Conservation (phyloP, 331 rosid genomes). For the Spiraea crenata region DNA sequence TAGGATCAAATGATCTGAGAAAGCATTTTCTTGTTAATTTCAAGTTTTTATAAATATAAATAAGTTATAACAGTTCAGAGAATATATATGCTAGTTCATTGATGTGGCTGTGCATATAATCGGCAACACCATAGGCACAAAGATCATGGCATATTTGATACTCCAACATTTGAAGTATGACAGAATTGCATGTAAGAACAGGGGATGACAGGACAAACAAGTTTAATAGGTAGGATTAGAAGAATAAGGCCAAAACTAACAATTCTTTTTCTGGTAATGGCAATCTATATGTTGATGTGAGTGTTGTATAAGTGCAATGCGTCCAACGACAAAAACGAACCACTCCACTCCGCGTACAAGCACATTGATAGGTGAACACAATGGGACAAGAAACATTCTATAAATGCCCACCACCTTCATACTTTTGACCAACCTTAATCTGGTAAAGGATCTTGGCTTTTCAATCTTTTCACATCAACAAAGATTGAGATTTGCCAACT, state of each 20-base stretch:
- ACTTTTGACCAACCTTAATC: too few species aligned
- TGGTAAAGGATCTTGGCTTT: too few species aligned
- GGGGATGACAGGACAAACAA: constrained; percentile 6
- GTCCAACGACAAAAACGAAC: neutral
- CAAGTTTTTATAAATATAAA: too few species aligned
- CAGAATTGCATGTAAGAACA: neutral
- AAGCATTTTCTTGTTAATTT: too few species aligned
- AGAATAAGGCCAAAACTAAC: neutral
- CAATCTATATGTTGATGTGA: neutral
- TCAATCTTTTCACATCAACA: neutral
- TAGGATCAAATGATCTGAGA: too few species aligned
- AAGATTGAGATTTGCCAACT: neutral
- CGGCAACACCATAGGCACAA: too few species aligned
- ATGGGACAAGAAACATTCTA: too few species aligned
- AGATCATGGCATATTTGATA: neutral
- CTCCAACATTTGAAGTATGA: neutral
- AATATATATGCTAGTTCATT: too few species aligned
- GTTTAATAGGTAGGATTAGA: neutral
- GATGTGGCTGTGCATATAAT: too few species aligned
- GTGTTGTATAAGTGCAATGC: neutral
- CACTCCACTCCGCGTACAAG: neutral
- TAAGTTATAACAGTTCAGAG: too few species aligned
- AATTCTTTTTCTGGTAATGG: neutral
- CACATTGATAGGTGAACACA: neutral
- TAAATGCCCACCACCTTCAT: too few species aligned